Conservation (phyloP, 164 flowering plant species). For the Magnolia kwangsiensis region DNA sequence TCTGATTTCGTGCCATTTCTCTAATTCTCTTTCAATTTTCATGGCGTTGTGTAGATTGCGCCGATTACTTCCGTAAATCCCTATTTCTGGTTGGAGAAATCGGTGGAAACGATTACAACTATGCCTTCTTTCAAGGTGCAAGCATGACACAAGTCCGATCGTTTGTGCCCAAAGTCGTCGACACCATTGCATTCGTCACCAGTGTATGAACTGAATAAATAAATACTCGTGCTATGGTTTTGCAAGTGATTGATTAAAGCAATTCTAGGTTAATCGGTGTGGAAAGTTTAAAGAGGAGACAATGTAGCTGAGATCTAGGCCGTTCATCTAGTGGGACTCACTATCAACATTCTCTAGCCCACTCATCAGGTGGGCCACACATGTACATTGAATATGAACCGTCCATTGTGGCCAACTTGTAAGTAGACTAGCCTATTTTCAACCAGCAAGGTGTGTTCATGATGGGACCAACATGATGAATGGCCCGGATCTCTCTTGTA, state of each 20-base stretch:
- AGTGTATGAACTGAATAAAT: constrained; percentile 23
- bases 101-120: constrained; percentile 62
- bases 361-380: too few relatives aligned
- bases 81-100: constrained; percentile 69
- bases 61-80: constrained; percentile 31
- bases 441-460: too few relatives aligned
- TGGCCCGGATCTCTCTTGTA: too few relatives aligned
- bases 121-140: constrained; percentile 20
- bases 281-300: not conserved
- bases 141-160: constrained; percentile 24
- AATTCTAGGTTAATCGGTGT: too few relatives aligned
- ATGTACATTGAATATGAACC: too few relatives aligned
- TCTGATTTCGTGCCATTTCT: not conserved
- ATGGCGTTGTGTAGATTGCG: constrained; percentile 31
- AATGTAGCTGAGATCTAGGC: not conserved
- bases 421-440: too few relatives aligned
- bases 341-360: not conserved
- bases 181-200: constrained; percentile 26
- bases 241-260: not conserved
- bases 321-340: not conserved
- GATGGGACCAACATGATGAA: too few relatives aligned
- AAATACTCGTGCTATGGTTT: not conserved
- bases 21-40: not conserved
- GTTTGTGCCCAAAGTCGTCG: constrained; percentile 35
- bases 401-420: too few relatives aligned